Evolutionary conservation across 225 moss, liverwort and hornwort genomes (phyloP).

Genomic region (Ulota crispa): DNA sequence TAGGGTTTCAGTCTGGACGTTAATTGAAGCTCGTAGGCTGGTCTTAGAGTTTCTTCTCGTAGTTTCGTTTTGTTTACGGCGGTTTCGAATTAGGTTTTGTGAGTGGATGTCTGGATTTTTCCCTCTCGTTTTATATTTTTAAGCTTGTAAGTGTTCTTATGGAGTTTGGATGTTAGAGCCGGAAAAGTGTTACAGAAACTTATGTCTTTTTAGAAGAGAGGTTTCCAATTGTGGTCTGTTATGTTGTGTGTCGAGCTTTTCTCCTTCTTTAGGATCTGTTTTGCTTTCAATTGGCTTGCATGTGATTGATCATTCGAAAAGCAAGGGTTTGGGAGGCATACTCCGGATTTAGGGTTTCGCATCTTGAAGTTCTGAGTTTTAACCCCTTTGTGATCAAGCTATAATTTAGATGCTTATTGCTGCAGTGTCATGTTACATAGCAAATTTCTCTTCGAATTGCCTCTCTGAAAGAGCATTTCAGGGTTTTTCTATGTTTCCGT

Average conservation of each 20-base stretch:
- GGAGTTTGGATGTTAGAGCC: not conserved
- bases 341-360: not conserved
- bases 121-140: not conserved
- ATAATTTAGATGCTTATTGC: no score
- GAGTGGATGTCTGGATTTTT: not conserved
- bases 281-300: not conserved
- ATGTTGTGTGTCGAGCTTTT: not conserved
- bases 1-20: constrained; percentile 1
- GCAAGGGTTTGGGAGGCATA: not conserved
- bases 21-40: not conserved
- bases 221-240: not conserved
- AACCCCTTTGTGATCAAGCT: no score
- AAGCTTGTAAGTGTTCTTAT: not conserved
- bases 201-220: no score
- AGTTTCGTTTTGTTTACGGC: not conserved
- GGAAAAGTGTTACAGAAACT: no score
- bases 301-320: not conserved
- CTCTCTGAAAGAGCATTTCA: not conserved
- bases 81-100: not conserved
- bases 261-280: not conserved
- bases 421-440: not conserved
- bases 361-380: not conserved
- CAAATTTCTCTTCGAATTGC: not conserved
- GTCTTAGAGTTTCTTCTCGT: not conserved
- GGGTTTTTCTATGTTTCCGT: not conserved